Percentiles rank a stretch among this genome's conserved stretches.
Evolutionary conservation across 192 early-diverging fungal genomes (phyloP).

Genomic region (Backusella tuberculispora): DNA sequence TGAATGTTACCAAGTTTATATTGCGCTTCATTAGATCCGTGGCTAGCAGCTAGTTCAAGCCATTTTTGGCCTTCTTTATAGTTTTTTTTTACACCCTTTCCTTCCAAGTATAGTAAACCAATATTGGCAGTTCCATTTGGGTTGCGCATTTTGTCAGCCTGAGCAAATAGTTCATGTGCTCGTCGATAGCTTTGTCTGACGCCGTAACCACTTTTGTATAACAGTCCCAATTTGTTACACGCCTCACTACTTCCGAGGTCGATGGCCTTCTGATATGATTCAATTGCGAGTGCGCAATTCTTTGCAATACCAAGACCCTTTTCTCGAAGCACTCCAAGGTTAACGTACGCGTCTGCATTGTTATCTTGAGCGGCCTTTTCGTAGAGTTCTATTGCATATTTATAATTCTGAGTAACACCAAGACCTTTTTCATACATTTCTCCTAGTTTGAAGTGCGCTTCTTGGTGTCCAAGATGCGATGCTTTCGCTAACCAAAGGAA

Average conservation of each 20-base stretch:
- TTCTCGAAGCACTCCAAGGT: neutral
- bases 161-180: neutral
- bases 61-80: neutral
- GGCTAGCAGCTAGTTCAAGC: slow-evolving; percentile 1
- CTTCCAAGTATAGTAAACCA: neutral
- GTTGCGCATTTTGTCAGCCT: slow-evolving; percentile 12
- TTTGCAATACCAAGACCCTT: neutral
- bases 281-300: neutral
- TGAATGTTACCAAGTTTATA: neutral
- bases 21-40: neutral
- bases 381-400: neutral
- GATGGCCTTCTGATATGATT: neutral
- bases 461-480: slow-evolving; percentile 1
- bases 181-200: neutral
- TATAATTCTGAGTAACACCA: neutral
- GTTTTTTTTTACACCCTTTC: neutral
- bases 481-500: slow-evolving; percentile 28
- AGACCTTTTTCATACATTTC: neutral
- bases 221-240: neutral
- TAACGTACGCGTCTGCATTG: neutral
- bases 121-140: neutral
- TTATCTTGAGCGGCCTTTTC: neutral
- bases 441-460: neutral
- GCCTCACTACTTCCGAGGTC: neutral
- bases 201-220: neutral